These are phyloP conservation scores for Phialocephala sp. DNA, from an alignment of 2,329 filamentous ascomycete genomes.

Conservation along the genomic window DNA sequence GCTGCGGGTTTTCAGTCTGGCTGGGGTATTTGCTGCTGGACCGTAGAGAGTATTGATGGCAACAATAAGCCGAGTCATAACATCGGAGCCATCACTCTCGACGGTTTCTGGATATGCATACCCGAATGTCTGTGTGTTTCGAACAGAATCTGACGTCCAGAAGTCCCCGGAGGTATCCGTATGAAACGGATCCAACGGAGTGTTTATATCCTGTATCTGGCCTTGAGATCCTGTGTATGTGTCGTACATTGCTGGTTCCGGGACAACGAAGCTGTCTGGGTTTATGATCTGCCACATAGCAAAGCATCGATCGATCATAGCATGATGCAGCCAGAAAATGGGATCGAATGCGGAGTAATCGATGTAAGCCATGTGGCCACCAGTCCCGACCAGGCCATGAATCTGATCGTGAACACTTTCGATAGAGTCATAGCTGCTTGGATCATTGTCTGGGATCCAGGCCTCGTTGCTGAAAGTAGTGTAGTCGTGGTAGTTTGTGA, in stretches of 20 bases:
- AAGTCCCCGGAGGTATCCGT: conserved; percentile 52
- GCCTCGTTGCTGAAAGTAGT: conserved; percentile 73
- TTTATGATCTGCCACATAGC: conserved; percentile 57
- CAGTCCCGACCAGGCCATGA: conserved; percentile 61
- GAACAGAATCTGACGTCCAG: conserved; percentile 41
- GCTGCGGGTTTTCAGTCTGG: conserved; percentile 3
- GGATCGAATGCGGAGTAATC: conserved; percentile 54
- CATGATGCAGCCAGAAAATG: conserved; percentile 57
- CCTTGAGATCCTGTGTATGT: conserved; percentile 42
- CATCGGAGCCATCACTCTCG: conserved; percentile 59
- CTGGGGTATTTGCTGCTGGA: background rate
- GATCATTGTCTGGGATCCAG: conserved; percentile 54
- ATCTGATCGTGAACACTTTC: conserved; percentile 69
- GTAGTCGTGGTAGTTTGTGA: conserved; percentile 71
- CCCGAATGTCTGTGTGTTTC: conserved; percentile 32
- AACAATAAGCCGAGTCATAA: conserved; percentile 65
- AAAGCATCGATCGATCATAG: conserved; percentile 65
- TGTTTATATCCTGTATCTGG: conserved; percentile 32
- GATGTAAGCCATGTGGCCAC: conserved; percentile 56
- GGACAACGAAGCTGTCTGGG: conserved; percentile 42
- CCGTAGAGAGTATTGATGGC: conserved; percentile 62
- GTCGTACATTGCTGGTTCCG: conserved; percentile 41
- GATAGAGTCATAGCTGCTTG: conserved; percentile 62
- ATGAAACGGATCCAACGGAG: conserved; percentile 54
- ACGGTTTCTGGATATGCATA: conserved; percentile 42